Percentiles rank a stretch among this genome's conserved stretches.
phyloP scores from a whole-genome alignment of 306 rosid genomes.

The Dalbergia cochinchinensis region DNA sequence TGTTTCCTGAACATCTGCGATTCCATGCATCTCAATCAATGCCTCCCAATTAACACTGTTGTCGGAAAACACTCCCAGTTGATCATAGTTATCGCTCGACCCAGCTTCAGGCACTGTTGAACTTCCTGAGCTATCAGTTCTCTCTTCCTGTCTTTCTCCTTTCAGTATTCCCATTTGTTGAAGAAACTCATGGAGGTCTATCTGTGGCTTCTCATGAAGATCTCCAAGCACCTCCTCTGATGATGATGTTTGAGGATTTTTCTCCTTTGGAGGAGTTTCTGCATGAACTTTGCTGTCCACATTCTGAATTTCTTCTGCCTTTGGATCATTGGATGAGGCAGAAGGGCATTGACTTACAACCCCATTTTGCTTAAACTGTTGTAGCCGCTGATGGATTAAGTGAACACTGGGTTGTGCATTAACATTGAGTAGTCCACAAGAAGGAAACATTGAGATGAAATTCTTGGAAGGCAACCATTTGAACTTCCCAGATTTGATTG shows the following conservation, averaged over 20 bases:
- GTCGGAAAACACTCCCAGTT: slow-evolving; percentile 66
- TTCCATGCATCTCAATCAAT: slow-evolving; percentile 73
- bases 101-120: slow-evolving; percentile 57
- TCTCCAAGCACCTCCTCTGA: slow-evolving; percentile 48
- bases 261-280: slow-evolving; percentile 44
- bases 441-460: slow-evolving; percentile 88
- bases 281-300: slow-evolving; percentile 32
- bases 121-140: slow-evolving; percentile 51
- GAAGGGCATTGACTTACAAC: slow-evolving; percentile 52
- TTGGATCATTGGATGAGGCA: slow-evolving; percentile 59
- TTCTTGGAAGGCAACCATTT: slow-evolving; percentile 95
- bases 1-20: slow-evolving; percentile 60
- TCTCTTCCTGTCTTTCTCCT: slow-evolving; percentile 57
- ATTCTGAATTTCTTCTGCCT: slow-evolving; percentile 45
- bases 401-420: slow-evolving; percentile 97
- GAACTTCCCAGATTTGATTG: slow-evolving; percentile 64
- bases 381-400: slow-evolving; percentile 91
- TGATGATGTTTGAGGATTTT: slow-evolving; percentile 47
- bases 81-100: slow-evolving; percentile 50
- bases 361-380: slow-evolving; percentile 73
- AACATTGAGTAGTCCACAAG: slow-evolving; percentile 77
- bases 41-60: slow-evolving; percentile 78
- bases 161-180: slow-evolving; percentile 87
- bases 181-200: slow-evolving; percentile 97
- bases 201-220: slow-evolving; percentile 85